Evolutionary conservation across 768 basidiomycete species (phyloP).

Genomic region (Neoboletus subvelutipes): DNA sequence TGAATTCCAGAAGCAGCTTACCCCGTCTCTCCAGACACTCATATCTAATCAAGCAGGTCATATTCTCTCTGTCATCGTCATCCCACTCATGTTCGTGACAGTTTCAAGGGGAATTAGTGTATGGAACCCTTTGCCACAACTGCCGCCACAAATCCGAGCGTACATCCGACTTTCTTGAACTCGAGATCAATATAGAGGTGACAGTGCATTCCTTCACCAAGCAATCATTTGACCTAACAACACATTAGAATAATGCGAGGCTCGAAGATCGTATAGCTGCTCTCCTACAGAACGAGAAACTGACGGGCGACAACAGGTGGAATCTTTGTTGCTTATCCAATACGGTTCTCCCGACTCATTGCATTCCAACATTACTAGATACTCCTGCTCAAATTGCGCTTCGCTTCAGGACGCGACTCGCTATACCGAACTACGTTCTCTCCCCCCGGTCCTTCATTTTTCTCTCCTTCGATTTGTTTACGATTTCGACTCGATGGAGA

Average conservation of each 20-base stretch:
- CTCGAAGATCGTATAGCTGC: slow-evolving; percentile 73
- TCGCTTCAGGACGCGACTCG: slow-evolving; percentile 77
- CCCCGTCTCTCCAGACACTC: slow-evolving; percentile 60
- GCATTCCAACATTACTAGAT: slow-evolving; percentile 44
- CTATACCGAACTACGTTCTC: slow-evolving; percentile 61
- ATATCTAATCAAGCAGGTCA: slow-evolving; percentile 66
- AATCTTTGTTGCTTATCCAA: background rate
- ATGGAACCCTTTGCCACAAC: slow-evolving; percentile 72
- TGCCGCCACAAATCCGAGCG: slow-evolving; percentile 73
- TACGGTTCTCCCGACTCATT: background rate
- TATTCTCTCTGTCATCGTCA: background rate
- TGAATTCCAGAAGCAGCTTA: slow-evolving; percentile 82
- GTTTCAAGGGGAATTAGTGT: slow-evolving; percentile 87
- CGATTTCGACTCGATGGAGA: slow-evolving; percentile 70
- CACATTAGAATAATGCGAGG: slow-evolving; percentile 58
- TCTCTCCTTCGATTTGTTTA: slow-evolving; percentile 93
- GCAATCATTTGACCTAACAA: background rate
- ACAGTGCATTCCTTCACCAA: background rate
- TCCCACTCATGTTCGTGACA: slow-evolving; percentile 31
- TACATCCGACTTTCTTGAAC: slow-evolving; percentile 74
- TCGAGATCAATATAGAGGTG: slow-evolving; percentile 85
- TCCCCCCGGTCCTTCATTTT: slow-evolving; percentile 90
- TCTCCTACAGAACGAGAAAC: slow-evolving; percentile 63
- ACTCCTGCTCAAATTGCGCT: slow-evolving; percentile 75
- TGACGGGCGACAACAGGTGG: slow-evolving; percentile 85